Conservation (phyloP, 164 flowering plant species). For the Chimonanthus praecox region DNA sequence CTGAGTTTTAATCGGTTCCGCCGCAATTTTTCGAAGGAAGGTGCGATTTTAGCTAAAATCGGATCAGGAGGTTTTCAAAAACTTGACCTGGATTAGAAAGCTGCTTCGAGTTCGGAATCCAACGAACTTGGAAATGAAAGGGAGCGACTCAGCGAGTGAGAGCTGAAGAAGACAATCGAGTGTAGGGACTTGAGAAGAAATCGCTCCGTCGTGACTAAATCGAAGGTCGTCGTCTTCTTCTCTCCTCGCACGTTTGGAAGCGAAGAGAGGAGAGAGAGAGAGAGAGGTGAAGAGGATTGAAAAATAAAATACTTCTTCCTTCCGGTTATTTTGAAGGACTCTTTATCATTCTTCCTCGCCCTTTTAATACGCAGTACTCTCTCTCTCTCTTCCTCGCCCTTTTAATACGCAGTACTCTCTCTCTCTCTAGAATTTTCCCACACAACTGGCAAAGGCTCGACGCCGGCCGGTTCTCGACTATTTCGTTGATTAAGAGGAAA, state of each 20-base stretch:
- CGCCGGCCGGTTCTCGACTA: too few species aligned
- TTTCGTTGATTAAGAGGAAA: too few species aligned
- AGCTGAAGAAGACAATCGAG: background rate
- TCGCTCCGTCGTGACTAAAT: too few species aligned
- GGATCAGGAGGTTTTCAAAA: conserved; percentile 2
- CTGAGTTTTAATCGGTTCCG: background rate
- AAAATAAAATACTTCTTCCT: background rate
- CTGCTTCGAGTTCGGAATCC: background rate
- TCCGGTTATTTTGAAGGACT: background rate
- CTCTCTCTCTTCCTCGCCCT: background rate
- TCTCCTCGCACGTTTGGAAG: too few species aligned
- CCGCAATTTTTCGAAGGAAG: background rate
- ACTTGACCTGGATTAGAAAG: background rate
- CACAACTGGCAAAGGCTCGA: too few species aligned
- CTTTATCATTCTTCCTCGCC: background rate
- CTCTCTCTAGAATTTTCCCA: too few species aligned
- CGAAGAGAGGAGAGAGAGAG: too few species aligned
- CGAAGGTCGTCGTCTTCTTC: too few species aligned
- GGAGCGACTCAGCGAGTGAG: background rate
- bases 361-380: too few species aligned
- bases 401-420: background rate
- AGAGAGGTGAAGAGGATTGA: too few species aligned
- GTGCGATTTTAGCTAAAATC: background rate
- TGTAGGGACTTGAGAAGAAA: too few species aligned
- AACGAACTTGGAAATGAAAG: background rate